Base-by-base conservation (phyloP, 106 monocot genomes). In the Narthecium ossifragum region DNA sequence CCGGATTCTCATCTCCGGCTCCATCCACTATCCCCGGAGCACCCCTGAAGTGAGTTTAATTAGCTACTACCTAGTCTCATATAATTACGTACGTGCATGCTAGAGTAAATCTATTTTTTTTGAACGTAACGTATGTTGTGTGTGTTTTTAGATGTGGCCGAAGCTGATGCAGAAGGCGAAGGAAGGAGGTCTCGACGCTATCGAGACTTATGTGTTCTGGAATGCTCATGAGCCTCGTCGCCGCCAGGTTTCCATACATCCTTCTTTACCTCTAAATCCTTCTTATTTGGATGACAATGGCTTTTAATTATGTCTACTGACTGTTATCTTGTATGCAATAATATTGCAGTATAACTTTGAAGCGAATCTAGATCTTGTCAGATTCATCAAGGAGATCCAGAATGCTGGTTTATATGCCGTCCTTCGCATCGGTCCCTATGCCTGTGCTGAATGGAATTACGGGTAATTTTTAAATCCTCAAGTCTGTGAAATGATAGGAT, bases 181-280 rank as follows among this genome's bases (percentile, higher is more conserved):
- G 25, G 69, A 69, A 33, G 75, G 75, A n/a, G 75, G 75, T 17
- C 69, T 75, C 0, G 69, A 75, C 52, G 63, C 75, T 1, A 58
- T 75, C 8, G 75, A 75, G 43, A 75, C 75, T 15, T 75, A 75
- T 8, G 63, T 75, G 5, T 75, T 75, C 40, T 75, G 75, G 75
- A 75, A 75, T 34, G 69, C 57, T 21, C 75, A 75, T 36, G 75
- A 75, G 53, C 75, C 75, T 43, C 22, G 14, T 1, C 33, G 58
- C 9, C 63, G 75, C 5, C 18, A 75, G 50, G 75, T 75, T 6
- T 18, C n/a, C n/a, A n/a, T n/a, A n/a, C n/a, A n/a, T n/a, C n/a
- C n/a, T n/a, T n/a, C n/a, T n/a, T n/a, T n/a, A n/a, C n/a, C n/a
- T n/a, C n/a, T n/a, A n/a, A n/a, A n/a, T n/a, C n/a, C n/a, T n/a